Evolutionary conservation across 495 filamentous ascomycete genomes (phyloP).

Genomic region (Penicillium herquei): DNA sequence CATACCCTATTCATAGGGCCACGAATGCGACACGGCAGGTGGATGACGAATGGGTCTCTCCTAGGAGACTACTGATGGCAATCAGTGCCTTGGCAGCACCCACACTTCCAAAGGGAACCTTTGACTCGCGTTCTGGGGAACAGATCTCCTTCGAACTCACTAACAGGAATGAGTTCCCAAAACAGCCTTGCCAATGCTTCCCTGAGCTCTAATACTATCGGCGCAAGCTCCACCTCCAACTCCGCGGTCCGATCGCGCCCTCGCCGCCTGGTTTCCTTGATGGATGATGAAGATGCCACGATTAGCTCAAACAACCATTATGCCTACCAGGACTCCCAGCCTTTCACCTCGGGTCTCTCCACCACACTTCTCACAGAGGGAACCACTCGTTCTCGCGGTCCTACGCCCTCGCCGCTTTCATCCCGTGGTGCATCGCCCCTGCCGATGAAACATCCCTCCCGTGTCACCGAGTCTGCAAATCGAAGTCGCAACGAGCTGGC

Average conservation of each 20-base stretch:
- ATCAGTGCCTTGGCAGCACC: conserved; percentile 39
- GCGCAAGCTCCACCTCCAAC: conserved; percentile 34
- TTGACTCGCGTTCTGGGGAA: conserved; percentile 20
- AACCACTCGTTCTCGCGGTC: conserved; percentile 36
- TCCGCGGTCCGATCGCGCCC: conserved; percentile 45
- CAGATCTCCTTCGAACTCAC: conserved; percentile 14
- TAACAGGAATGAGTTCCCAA: conserved; percentile 48
- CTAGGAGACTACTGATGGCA: conserved; percentile 44
- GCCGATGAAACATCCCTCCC: conserved; percentile 46
- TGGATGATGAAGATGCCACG: conserved; percentile 35
- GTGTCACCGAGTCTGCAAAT: conserved; percentile 28
- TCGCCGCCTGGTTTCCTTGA: conserved; percentile 44
- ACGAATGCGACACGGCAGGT: conserved; percentile 38
- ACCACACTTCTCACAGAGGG: conserved; percentile 29
- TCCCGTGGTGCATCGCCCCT: conserved; percentile 49
- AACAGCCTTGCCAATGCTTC: conserved; percentile 39
- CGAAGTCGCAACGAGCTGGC: conserved; percentile 21
- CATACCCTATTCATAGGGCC: conserved; percentile 18
- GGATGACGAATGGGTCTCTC: conserved; percentile 46
- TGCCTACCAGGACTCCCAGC: conserved; percentile 26
- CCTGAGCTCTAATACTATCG: conserved; percentile 34
- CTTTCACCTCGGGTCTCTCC: conserved; percentile 33
- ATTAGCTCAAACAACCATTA: conserved; percentile 11
- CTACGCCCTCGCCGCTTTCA: conserved; percentile 42
- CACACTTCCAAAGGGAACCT: conserved; percentile 26